phyloP scores from a whole-genome alignment of 257 asterid species.

The Datura wrightii region DNA sequence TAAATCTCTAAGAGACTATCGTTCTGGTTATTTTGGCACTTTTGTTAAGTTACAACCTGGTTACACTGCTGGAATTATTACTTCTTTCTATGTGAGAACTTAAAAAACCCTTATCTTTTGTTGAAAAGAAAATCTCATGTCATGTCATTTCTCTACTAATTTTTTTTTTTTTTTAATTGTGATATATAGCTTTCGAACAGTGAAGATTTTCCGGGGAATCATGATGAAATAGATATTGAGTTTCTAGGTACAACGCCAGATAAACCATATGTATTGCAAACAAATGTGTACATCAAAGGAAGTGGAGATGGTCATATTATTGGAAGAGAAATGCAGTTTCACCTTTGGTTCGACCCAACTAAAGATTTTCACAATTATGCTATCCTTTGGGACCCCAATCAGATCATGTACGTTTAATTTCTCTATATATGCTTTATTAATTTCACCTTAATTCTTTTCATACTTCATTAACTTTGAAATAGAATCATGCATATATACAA shows the following conservation, averaged over 20 bases:
- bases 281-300: slow-evolving; percentile 84
- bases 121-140: background rate
- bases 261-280: slow-evolving; percentile 85
- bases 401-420: slow-evolving; percentile 50
- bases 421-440: no score
- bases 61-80: slow-evolving; percentile 90
- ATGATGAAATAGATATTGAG: slow-evolving; percentile 92
- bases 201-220: slow-evolving; percentile 84
- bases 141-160: no score
- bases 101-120: no score
- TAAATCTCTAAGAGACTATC: slow-evolving; percentile 82
- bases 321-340: slow-evolving; percentile 92
- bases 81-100: slow-evolving; percentile 80
- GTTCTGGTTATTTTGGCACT: slow-evolving; percentile 91
- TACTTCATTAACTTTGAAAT: no score
- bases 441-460: no score
- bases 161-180: background rate
- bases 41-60: slow-evolving; percentile 89
- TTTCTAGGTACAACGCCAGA: slow-evolving; percentile 90
- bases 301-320: slow-evolving; percentile 85
- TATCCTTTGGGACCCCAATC: slow-evolving; percentile 70
- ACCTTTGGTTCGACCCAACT: slow-evolving; percentile 96
- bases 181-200: slow-evolving; percentile 66
- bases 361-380: slow-evolving; percentile 81
- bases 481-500: no score